Evolutionary conservation across 345 rosid species (phyloP).

Genomic region (Sonneratia alba): DNA sequence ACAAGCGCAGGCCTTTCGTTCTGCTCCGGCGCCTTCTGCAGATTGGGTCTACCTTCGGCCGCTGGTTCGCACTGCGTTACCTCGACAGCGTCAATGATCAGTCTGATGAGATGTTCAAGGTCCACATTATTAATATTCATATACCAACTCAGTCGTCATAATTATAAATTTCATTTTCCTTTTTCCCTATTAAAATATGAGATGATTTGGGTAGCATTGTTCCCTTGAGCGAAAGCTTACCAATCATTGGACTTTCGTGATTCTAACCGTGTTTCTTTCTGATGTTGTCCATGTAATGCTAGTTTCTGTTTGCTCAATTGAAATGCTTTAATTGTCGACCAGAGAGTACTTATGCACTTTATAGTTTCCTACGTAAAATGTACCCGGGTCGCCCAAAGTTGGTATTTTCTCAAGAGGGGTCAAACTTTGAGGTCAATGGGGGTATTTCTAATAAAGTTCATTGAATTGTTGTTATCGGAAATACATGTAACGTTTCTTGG

Average conservation of each 20-base stretch:
- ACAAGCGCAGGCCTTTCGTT: constrained; percentile 56
- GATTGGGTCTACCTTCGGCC: constrained; percentile 55
- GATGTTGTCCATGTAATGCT: too few species aligned
- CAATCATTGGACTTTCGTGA: too few species aligned
- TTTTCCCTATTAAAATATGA: not conserved
- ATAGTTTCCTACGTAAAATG: too few species aligned
- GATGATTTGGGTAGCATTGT: not conserved
- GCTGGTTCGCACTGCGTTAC: constrained; percentile 65
- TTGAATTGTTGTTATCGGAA: not conserved
- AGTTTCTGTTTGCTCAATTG: too few species aligned
- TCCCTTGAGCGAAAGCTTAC: too few species aligned
- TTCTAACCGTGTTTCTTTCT: too few species aligned
- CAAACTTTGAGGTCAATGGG: too few species aligned
- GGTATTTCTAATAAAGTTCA: not conserved
- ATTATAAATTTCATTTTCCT: not conserved
- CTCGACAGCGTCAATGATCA: constrained; percentile 53
- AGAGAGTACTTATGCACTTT: too few species aligned
- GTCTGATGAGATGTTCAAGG: constrained; percentile 70
- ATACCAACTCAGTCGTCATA: not conserved
- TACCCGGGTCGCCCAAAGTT: not conserved
- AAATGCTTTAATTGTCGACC: too few species aligned
- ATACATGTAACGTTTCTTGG: not conserved
- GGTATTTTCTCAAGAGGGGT: not conserved
- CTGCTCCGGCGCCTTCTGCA: constrained; percentile 66
- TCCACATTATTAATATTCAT: constrained; percentile 7